Base-by-base conservation (phyloP, 345 rosid species). In the Geranium brycei region DNA sequence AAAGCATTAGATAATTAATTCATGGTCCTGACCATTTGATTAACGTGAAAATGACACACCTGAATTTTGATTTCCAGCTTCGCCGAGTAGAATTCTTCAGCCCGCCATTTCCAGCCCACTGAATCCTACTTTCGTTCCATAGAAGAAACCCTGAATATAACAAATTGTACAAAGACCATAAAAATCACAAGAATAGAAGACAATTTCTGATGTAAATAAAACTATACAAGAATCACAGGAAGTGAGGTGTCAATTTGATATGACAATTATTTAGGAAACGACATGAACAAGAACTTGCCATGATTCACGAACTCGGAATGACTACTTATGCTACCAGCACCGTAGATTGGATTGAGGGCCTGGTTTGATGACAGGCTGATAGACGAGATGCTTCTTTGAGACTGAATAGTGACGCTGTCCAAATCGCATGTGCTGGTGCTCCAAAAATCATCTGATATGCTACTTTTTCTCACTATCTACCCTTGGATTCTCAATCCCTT, bases 401-500 rank as follows among this genome's bases (percentile, higher is more conserved):
- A 81, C 64, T 75, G 81, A 67, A 75, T 19, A 31, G 70, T 59
- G 12, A 72, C 68, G 60, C 68, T 55, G 66, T 87, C 93, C 83
- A 84, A 66, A 63, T 87, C 90, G 69, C 74, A 70, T 6, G 86
- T 70, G 71, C 93, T 84, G 40, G 80, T 79, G 79, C 88, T 84
- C 90, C 88, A 35, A 66, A 84, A 82, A 58, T 75, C 83, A 19
- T 83, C 90, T 0, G 86, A 75, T 60, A 74, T 63, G 75, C 73
- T 83, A 55, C 71, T 73, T 64, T 78, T 77, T 68, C 71, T 78
- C 59, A 74, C 77, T 2, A 57, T 38, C 2, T 61, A 73, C 31
- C 83, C 87, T 75, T 71, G 82, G 64, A 67, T 75, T 70, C 78
- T 72, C 72, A 78, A 69, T 31, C 84, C 78, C 68, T 81, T 84